Evolutionary conservation across 108 stramenopile genomes (phyloP).

Genomic region (Nitzschia sp.): DNA sequence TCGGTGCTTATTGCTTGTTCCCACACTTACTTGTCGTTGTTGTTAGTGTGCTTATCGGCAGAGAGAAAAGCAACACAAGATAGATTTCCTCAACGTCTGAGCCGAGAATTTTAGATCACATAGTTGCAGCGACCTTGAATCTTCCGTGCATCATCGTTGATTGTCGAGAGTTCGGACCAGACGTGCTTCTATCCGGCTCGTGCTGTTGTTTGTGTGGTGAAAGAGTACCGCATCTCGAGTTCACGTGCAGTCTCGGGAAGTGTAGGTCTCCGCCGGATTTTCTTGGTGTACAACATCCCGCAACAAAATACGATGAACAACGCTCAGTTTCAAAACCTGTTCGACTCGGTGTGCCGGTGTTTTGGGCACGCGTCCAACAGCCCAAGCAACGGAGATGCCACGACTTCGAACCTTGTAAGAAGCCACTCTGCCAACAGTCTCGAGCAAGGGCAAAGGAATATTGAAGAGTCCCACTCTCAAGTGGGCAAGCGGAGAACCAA

Average conservation of each 20-base stretch:
- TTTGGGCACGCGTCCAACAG: conserved; percentile 25
- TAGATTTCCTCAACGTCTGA: not conserved
- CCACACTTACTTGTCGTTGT: not conserved
- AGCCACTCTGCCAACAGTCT: conserved; percentile 6
- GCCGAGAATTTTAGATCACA: not conserved
- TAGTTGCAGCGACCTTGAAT: not conserved
- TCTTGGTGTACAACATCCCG: no score
- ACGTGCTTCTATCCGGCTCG: no score
- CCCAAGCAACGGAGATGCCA: not conserved
- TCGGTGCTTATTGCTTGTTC: not conserved
- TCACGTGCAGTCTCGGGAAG: no score
- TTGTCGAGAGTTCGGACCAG: not conserved
- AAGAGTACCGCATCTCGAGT: no score
- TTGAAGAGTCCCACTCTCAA: not conserved
- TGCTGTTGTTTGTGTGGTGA: no score
- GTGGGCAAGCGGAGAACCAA: conserved; percentile 34
- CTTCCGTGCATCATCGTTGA: not conserved
- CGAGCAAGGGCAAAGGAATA: not conserved
- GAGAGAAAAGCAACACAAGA: not conserved
- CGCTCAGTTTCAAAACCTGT: conserved; percentile 30
- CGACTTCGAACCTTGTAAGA: not conserved
- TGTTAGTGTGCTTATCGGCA: not conserved
- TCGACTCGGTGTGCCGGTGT: conserved; percentile 42
- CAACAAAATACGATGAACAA: conserved; percentile 2
- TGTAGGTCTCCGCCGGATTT: no score